Percentiles rank a stretch among this genome's conserved stretches.
phyloP scores from a whole-genome alignment of 2,329 filamentous ascomycete species.

The Metarhizium anisopliae region DNA sequence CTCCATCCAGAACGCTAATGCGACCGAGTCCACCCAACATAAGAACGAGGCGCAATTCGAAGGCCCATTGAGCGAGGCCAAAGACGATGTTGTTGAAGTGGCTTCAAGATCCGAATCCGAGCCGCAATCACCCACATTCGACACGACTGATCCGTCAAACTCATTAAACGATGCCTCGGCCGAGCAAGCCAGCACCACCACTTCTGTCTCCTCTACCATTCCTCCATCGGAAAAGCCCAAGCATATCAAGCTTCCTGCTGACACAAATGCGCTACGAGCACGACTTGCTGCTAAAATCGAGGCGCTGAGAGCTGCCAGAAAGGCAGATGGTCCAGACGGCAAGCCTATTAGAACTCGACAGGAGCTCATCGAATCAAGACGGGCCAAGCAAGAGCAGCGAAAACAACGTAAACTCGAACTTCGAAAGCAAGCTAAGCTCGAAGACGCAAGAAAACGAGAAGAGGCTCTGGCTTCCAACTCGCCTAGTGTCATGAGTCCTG shows the following conservation, averaged over 20 bases:
- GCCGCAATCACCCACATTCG: slow-evolving; percentile 44
- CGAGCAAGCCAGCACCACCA: slow-evolving; percentile 49
- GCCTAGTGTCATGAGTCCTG: slow-evolving; percentile 48
- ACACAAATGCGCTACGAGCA: slow-evolving; percentile 66
- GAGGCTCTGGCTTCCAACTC: slow-evolving; percentile 55
- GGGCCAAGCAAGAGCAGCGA: slow-evolving; percentile 78
- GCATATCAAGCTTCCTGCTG: slow-evolving; percentile 57
- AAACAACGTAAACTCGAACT: slow-evolving; percentile 85
- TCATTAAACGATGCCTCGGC: slow-evolving; percentile 26
- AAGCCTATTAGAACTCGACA: slow-evolving; percentile 72
- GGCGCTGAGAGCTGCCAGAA: slow-evolving; percentile 73
- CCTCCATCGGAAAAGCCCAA: slow-evolving; percentile 54
- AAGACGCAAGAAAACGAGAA: slow-evolving; percentile 62
- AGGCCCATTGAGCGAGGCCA: slow-evolving; percentile 20
- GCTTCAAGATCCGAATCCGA: slow-evolving; percentile 44
- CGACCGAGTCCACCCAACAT: background rate
- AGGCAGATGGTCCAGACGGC: slow-evolving; percentile 77
- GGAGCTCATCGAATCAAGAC: slow-evolving; percentile 82
- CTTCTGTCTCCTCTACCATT: slow-evolving; percentile 60
- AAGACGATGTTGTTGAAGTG: slow-evolving; percentile 33
- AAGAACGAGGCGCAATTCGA: slow-evolving; percentile 15
- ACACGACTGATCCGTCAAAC: slow-evolving; percentile 37
- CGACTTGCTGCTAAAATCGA: slow-evolving; percentile 78
- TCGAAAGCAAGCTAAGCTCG: slow-evolving; percentile 65
- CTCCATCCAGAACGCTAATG: slow-evolving; percentile 8